Base-by-base conservation (phyloP, 495 filamentous ascomycete genomes). In the Sphaerosporella brunnea region DNA sequence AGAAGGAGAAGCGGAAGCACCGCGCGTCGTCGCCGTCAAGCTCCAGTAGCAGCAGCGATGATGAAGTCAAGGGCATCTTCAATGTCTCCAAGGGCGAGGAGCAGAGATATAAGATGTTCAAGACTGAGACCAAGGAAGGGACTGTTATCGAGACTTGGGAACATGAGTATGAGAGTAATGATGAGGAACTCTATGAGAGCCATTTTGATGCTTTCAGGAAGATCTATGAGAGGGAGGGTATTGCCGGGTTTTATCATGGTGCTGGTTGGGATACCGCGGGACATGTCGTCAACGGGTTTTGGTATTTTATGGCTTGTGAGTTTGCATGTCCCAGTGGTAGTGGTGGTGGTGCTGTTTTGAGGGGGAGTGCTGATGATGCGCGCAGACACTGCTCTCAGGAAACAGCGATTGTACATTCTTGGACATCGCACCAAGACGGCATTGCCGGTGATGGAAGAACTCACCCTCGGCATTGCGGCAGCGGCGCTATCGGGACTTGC, bases 401-500 rank as follows among this genome's bases (percentile, higher is more conserved):
- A 75, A 46, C 64, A 69, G 15, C 68, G 82, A n/a, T 69, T 80
- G 30, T 34, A 55, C 37, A 58, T 48, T 15, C 35, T 48, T 10
- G 45, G 32, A 16, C 32, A 67, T 13, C 57, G 69, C 23, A 62
- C 62, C 19, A 63, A 60, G 32, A 59, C 51, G n/a, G 72, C 65
- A 40, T 66, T 93, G 0, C 72, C 77, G 1, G 66, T 76, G 1
- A 36, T 78, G 13, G 82, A 90, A 49, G 84, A 94, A 56, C 68
- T 94, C 2, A 70, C 69, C 5, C 70, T 93, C 16, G 86, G 87
- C 0, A 70, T 88, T 15, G 55, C 79, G 0, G 87, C 87, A 1
- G 82, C 85, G 0, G 78, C 83, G 0, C 78, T 80, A 49, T 73
- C 84, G 0, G 84, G 80, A 53, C 58, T 82, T 34, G 75, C 86